Evolutionary conservation across 768 basidiomycete species (phyloP).

Genomic region (Lentinula lateritia): DNA sequence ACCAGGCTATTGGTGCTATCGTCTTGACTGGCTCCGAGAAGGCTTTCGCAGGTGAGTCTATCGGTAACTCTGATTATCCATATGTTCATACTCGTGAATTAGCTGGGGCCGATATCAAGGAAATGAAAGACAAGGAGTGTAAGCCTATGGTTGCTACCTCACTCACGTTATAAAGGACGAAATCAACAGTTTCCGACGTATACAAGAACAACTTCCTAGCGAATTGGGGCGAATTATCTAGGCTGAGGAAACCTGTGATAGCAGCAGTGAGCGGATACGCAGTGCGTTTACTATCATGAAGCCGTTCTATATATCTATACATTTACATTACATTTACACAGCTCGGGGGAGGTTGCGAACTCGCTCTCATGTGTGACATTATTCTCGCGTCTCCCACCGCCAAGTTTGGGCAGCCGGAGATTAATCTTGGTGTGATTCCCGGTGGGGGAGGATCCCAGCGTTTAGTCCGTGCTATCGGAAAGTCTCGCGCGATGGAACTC

Average conservation of each 20-base stretch:
- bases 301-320: background rate
- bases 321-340: constrained; percentile 22
- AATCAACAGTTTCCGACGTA: constrained; percentile 65
- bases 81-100: background rate
- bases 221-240: constrained; percentile 72
- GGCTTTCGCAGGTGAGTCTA: constrained; percentile 82
- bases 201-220: constrained; percentile 84
- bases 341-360: constrained; percentile 97
- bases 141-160: constrained; percentile 18
- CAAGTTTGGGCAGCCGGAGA: constrained; percentile 93
- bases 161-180: background rate
- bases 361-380: constrained; percentile 96
- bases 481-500: constrained; percentile 93
- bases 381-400: constrained; percentile 88
- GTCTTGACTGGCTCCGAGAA: constrained; percentile 90
- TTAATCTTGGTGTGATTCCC: constrained; percentile 92
- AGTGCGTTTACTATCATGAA: constrained; percentile 35
- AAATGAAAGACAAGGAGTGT: constrained; percentile 98
- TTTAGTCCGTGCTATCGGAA: constrained; percentile 79
- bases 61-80: background rate
- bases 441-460: constrained; percentile 94
- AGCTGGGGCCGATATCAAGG: constrained; percentile 99
- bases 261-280: constrained; percentile 96
- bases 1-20: constrained; percentile 72
- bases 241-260: constrained; percentile 87